A percentile compares a stretch with the other conserved stretches of the same genome.
phyloP scores from a whole-genome alignment of 2,329 filamentous ascomycete species.

The Trichoderma sp. region DNA sequence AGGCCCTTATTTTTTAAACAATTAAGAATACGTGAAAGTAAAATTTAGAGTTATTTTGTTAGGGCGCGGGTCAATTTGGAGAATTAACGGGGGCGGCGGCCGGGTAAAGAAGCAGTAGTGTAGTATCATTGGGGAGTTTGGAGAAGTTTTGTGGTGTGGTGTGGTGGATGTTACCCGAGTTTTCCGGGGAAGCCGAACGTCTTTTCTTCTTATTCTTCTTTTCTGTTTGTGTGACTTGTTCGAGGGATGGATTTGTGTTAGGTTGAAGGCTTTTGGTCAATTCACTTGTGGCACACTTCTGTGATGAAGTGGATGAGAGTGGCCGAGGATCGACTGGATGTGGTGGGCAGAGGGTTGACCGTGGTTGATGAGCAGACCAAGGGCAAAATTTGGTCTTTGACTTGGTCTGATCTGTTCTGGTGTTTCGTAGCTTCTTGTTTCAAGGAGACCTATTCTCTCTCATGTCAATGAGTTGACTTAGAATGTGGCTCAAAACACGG shows the following conservation, averaged over 20 bases:
- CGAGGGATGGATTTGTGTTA: not conserved
- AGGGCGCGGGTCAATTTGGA: not conserved
- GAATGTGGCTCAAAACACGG: not conserved
- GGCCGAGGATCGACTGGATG: not conserved
- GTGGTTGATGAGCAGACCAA: not conserved
- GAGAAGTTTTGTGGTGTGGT: not conserved
- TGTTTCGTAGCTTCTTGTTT: not conserved
- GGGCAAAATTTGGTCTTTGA: not conserved
- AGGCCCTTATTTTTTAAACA: not conserved
- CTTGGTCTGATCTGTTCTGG: not conserved
- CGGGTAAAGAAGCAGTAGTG: not conserved
- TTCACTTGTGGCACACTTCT: not conserved
- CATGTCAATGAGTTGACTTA: not conserved
- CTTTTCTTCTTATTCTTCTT: not conserved
- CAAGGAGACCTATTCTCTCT: not conserved
- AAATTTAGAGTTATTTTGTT: constrained; percentile 4
- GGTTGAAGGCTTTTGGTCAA: not conserved
- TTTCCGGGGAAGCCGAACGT: not conserved
- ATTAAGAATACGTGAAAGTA: not conserved
- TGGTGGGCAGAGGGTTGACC: not conserved
- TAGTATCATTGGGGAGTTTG: not conserved
- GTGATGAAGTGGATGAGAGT: not conserved
- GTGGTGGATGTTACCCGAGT: not conserved
- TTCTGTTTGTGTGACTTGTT: not conserved
- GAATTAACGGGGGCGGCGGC: not conserved